Base-by-base conservation (phyloP, 257 asterid genomes). In the Hygrophila difformis region DNA sequence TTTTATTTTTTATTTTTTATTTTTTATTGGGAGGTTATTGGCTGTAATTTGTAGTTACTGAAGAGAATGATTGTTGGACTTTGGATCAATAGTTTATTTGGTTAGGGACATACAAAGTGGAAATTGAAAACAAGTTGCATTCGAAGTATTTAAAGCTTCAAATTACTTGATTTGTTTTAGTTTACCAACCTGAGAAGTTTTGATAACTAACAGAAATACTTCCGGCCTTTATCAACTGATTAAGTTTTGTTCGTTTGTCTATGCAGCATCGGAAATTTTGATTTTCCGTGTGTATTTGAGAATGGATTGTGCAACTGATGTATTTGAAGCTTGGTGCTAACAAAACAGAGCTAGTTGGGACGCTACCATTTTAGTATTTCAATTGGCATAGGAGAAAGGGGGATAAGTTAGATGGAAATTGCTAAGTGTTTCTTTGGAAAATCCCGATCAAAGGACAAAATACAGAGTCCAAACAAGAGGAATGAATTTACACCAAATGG, bases 351-450 rank as follows among this genome's bases (percentile, higher is more conserved):
- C 57, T 37, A 52, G 65, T 55, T 34, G 18, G 13, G 47, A 39
- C 39, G 6, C 21, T 54, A 35, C 56, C 44, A 41, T 51, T 55
- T 34, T 68, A 49, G 67, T 51, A 34, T 12, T 52, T 51, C 61
- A 42, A 58, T 54, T 60, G 65, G 68, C 53, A 55, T 48, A 61
- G 51, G 52, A 43, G 12, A 55, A 42, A 47, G 57, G 38, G 29
- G 72, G 31, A 3, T 18, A 29, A 31, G 66, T 24, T 15, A 26
- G 69, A 88, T 88, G 97, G 97, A 88, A 46, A 46, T 75, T 36
- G 57, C 77, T 54, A 84, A 62, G 75, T 84, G 85, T 39, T 84
- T 79, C 76, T 75, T 82, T 59, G 78, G 85, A 13, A 79, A 61
- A 44, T 57, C 73, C 11, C 73, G 78, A 18, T 54, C 75, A 11